Percentiles rank a stretch among this genome's conserved stretches.
These are phyloP conservation scores for Skeletonema menzelii DNA, from an alignment of 108 stramenopile species.

Conservation along the genomic window DNA sequence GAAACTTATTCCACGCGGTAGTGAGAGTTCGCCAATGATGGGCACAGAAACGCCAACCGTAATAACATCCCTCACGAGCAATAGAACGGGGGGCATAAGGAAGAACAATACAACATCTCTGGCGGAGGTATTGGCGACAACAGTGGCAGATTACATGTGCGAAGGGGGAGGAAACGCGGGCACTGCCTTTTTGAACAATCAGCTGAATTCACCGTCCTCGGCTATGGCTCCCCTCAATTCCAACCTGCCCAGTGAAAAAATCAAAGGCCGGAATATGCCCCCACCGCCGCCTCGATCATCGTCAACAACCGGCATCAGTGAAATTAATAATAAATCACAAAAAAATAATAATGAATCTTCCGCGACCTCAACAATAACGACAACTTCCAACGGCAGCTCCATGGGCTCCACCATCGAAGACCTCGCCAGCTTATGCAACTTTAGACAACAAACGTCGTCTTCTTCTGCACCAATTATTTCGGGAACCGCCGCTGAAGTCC, in stretches of 20 bases:
- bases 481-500: constrained; percentile 31
- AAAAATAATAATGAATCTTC: neutral
- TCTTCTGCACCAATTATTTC: constrained; percentile 26
- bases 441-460: constrained; percentile 4
- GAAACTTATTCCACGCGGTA: neutral
- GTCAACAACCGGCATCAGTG: neutral
- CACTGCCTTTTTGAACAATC: neutral
- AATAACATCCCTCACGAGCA: constrained; percentile 21
- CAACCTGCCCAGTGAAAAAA: neutral
- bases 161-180: neutral
- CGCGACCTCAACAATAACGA: neutral
- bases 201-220: neutral
- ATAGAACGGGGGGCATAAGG: neutral
- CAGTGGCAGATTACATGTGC: constrained; percentile 28
- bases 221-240: neutral
- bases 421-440: constrained; percentile 14
- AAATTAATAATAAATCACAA: constrained; percentile 1
- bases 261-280: neutral
- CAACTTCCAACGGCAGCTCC: constrained; percentile 5
- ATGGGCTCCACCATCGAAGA: constrained; percentile 23
- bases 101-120: constrained; percentile 13
- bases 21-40: constrained; percentile 4
- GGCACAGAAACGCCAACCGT: neutral
- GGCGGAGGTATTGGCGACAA: constrained; percentile 27
- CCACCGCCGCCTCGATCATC: neutral